Base-by-base conservation (phyloP, 2,329 filamentous ascomycete species). In the Diaporthe destruens region DNA sequence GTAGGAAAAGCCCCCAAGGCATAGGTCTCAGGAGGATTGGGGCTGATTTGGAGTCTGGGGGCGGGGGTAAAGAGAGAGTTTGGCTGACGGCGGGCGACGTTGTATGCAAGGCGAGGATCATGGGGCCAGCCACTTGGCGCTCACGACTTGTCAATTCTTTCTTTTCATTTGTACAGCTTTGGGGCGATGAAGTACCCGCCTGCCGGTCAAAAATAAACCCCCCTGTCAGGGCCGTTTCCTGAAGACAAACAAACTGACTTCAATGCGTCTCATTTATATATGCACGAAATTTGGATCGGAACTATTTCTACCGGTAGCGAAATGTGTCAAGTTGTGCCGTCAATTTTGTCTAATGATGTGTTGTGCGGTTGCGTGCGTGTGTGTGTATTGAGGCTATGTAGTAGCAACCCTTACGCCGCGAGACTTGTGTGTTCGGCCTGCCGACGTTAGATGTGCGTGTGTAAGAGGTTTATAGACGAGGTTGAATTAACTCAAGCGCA, bases 141-240 rank as follows among this genome's bases (percentile, higher is more conserved):
- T n/a, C 57, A 47, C 39, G 32, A 70, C 32, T 42, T 61, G 44
- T 51, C 55, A 23, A 36, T 69, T 69, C 36, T 61, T 36, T 51
- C 47, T 69, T 70, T 70, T 70, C 67, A 55, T 70, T 70, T 70
- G 67, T 70, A 36, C 44, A 61, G 36, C 39, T 42, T 36, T 7
- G 55, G 49, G 67, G 14, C 55, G 44, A 29, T n/a, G 14, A 23
- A 16, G n/a, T n/a, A 12, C 42, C 42, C 49, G 54, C n/a, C 67
- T 56, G 65, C 65, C 65, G 36, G 36, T 55, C 36, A 18, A 44
- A 56, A 12, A 12, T 25, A 29, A 47, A n/a, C n/a, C n/a, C 51
- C 49, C 25, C 39, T 56, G 51, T 47, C 39, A 32, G 44, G 23
- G 32, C 67, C 34, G 55, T 61, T 61, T 51, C 47, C 18, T 39